Evolutionary conservation across 495 filamentous ascomycete genomes (phyloP), one percentile per base, ranked within the genome.

Genomic region (Wilcoxina mikolae): DNA sequence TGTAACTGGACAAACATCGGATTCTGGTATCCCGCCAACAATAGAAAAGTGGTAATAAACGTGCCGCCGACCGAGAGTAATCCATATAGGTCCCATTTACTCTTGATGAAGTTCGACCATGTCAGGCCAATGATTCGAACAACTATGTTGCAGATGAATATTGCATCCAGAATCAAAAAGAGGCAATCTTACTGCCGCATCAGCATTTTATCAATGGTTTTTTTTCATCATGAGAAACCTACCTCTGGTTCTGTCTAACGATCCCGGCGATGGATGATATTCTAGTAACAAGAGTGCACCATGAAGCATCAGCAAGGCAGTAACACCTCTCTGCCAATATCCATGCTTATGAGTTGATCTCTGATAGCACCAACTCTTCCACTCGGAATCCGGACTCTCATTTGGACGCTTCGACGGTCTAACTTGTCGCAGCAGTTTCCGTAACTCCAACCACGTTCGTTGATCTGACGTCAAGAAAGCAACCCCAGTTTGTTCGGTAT

Each of bases 401-500:
- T 86, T 83, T 51, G 80, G 83, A 17, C 85, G 73, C 65, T 93
- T 95, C 0, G 90, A 95, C 2, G 91, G 91, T 1, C 87, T 85
- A 17, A 99, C 87, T 66, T 96, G 90, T 42, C 87, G 79, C 5
- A 99, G 76, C 18, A 95, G 74, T 71, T 99, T 99, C 48, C 91
- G 76, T 59, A 99, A 68, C 69, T 99, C 91, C 22, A 96, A 76
- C 91, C 91, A 99, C 0, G 89, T 94, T 58, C 91, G 81, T 68
- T 99, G 91, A 59, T 99, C 91, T 1, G 93, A 83, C 5, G 91
- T 99, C 60, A 99, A 69, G 68, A 88, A 99, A 0, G 91, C 91
- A 52, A 99, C 91, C 7, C 91, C 91, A 9, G 91, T 99, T 68
- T 96, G 88, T 71, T 99, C 91, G 2, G 91, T 96, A 71, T 96